phyloP scores from a whole-genome alignment of 1,139 yeast species.

The Hyphopichia khmerensis region DNA sequence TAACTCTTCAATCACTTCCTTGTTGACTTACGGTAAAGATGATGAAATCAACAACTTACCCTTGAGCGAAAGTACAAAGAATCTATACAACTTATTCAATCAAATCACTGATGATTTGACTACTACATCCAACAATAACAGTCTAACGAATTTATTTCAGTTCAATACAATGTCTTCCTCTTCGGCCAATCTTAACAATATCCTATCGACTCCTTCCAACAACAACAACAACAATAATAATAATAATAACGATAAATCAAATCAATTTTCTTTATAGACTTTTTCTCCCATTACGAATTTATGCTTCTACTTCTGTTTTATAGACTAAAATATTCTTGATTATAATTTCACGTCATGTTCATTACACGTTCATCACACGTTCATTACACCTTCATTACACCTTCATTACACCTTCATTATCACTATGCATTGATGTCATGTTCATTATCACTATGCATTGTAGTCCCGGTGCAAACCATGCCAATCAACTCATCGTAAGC shows the following conservation, averaged over 20 bases:
- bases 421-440: too few relatives aligned
- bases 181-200: constrained; percentile 2
- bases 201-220: not conserved
- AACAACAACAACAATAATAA: constrained; percentile 1
- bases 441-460: too few relatives aligned
- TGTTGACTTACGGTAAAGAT: constrained; percentile 4
- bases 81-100: constrained; percentile 27
- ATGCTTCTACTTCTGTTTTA: not conserved
- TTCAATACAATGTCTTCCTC: constrained; percentile 11
- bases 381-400: too few relatives aligned
- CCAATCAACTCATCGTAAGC: too few relatives aligned
- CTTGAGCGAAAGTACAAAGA: constrained; percentile 26
- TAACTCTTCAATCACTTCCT: constrained; percentile 1
- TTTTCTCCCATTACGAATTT: not conserved
- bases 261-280: constrained; percentile 1
- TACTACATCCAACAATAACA: constrained; percentile 15
- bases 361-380: too few relatives aligned
- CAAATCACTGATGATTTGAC: constrained; percentile 27
- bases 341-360: not conserved
- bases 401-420: too few relatives aligned
- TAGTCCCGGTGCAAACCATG: too few relatives aligned
- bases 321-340: not conserved
- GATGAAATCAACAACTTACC: constrained; percentile 9
- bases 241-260: not conserved
- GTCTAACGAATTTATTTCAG: constrained; percentile 30